Percentiles rank a stretch among this genome's conserved stretches.
phyloP scores from a whole-genome alignment of 306 rosid genomes.

The Quillaja saponaria region DNA sequence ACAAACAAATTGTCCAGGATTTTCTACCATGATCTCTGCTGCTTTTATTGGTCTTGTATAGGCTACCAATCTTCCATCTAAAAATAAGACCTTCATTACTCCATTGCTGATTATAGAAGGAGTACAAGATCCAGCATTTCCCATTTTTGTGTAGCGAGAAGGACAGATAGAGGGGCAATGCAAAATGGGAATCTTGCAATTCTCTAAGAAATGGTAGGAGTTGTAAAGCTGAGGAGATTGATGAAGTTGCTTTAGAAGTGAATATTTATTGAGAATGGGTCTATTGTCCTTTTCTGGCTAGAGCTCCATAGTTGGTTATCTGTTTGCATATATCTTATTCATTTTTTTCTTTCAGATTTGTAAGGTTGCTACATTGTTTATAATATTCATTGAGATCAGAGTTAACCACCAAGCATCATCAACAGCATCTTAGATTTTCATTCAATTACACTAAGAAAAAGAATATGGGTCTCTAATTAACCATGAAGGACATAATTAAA shows the following conservation, averaged over 20 bases:
- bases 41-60: conserved; percentile 61
- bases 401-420: conserved; percentile 39
- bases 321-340: conserved; percentile 38
- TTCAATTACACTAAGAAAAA: conserved; percentile 14
- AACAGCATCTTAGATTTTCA: neutral
- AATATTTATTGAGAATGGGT: conserved; percentile 40
- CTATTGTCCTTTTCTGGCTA: conserved; percentile 35
- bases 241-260: conserved; percentile 18
- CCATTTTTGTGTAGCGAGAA: conserved; percentile 43
- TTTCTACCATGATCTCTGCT: conserved; percentile 66
- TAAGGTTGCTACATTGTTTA: conserved; percentile 28
- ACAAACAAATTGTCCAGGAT: conserved; percentile 69
- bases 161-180: neutral
- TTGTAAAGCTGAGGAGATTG: conserved; percentile 3
- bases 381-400: conserved; percentile 21
- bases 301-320: conserved; percentile 35
- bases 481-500: conserved; percentile 13
- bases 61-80: conserved; percentile 59
- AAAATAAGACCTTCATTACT: conserved; percentile 45
- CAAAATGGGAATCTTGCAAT: neutral
- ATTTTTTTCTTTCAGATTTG: conserved; percentile 8
- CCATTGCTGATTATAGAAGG: conserved; percentile 54
- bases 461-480: conserved; percentile 8
- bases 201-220: conserved; percentile 12
- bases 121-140: conserved; percentile 72